Evolutionary conservation across 257 asterid species (phyloP).

Genomic region (Gardenia jasminoides): DNA sequence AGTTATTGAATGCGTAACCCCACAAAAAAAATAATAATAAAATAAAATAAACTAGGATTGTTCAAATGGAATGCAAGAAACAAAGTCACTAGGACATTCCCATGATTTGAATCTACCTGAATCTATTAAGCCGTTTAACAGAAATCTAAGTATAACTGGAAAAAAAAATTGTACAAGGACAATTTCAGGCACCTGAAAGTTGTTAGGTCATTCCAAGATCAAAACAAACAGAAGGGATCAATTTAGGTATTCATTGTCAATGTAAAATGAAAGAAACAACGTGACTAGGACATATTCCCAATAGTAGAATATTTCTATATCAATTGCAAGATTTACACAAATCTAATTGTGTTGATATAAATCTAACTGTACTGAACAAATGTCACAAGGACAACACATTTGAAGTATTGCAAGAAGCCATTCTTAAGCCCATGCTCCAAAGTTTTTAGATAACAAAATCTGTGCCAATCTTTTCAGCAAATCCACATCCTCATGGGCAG

Average conservation of each 20-base stretch:
- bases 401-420: neutral
- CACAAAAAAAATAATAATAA: neutral
- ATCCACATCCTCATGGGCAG: slow-evolving; percentile 9
- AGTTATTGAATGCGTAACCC: slow-evolving; percentile 9
- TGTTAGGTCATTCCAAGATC: slow-evolving; percentile 8
- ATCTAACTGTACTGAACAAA: neutral
- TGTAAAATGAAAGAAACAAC: neutral
- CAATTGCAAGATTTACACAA: neutral
- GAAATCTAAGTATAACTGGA: neutral
- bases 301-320: neutral
- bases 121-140: neutral
- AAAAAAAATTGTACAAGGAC: neutral
- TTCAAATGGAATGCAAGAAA: neutral
- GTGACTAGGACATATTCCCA: neutral
- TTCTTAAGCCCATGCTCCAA: neutral
- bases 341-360: neutral
- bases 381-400: neutral
- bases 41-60: neutral
- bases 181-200: slow-evolving; percentile 42
- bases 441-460: neutral
- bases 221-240: neutral
- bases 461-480: slow-evolving; percentile 11
- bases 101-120: neutral
- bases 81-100: neutral
- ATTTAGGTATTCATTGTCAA: neutral